Conservation (phyloP, 2,329 filamentous ascomycete genomes). For the Colletotrichum scovillei region DNA sequence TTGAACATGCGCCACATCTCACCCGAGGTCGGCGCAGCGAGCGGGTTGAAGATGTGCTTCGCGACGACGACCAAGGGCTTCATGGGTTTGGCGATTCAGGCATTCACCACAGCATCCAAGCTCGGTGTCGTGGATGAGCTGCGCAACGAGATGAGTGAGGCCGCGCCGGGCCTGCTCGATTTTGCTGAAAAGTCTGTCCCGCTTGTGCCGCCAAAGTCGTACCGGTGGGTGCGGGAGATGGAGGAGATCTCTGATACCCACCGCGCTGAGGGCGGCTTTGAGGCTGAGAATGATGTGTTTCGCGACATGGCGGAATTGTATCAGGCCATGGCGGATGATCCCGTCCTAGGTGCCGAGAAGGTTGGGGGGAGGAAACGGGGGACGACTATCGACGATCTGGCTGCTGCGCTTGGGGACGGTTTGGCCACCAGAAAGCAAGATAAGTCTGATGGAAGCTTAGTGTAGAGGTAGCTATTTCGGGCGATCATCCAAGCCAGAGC, state of each 20-base stretch:
- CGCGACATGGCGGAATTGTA: slow-evolving; percentile 71
- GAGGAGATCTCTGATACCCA: slow-evolving; percentile 78
- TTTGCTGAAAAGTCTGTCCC: slow-evolving; percentile 63
- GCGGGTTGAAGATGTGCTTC: slow-evolving; percentile 74
- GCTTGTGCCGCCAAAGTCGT: slow-evolving; percentile 79
- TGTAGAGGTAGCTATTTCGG: not conserved
- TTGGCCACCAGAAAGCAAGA: slow-evolving; percentile 56
- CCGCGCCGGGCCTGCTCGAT: slow-evolving; percentile 58
- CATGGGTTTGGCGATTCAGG: slow-evolving; percentile 75
- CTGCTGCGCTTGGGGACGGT: slow-evolving; percentile 59
- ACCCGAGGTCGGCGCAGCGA: slow-evolving; percentile 63
- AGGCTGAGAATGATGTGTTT: slow-evolving; percentile 60
- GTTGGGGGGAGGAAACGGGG: slow-evolving; percentile 66
- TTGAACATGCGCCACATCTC: slow-evolving; percentile 63
- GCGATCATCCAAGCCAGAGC: not conserved
- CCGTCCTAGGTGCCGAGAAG: slow-evolving; percentile 69
- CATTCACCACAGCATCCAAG: slow-evolving; percentile 74
- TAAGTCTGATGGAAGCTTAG: slow-evolving; percentile 15
- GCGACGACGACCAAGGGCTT: slow-evolving; percentile 72
- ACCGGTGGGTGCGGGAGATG: slow-evolving; percentile 84
- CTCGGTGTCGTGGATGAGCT: slow-evolving; percentile 73
- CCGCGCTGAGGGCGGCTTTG: slow-evolving; percentile 71
- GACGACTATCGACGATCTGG: slow-evolving; percentile 67
- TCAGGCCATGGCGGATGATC: slow-evolving; percentile 68
- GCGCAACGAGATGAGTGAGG: slow-evolving; percentile 62